These are phyloP conservation scores for Peterozyma toletana DNA, from an alignment of 805 yeast genomes.

Conservation along the genomic window DNA sequence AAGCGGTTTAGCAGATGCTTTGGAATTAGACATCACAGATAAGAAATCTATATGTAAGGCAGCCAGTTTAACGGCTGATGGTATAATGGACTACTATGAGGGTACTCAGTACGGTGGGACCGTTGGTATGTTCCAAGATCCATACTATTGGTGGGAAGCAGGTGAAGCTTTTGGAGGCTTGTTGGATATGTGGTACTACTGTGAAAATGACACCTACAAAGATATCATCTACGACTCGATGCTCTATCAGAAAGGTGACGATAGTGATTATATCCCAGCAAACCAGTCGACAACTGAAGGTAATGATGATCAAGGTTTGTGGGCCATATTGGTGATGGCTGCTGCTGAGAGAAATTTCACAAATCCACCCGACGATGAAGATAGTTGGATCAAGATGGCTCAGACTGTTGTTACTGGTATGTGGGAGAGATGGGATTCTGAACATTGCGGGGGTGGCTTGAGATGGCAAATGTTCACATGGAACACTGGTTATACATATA, in stretches of 20 bases:
- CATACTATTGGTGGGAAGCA: constrained; percentile 49
- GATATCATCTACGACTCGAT: constrained; percentile 27
- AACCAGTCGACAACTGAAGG: constrained; percentile 65
- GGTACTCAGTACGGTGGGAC: constrained; percentile 35
- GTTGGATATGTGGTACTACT: constrained; percentile 30
- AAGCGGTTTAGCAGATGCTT: neutral
- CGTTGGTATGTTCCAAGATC: constrained; percentile 36
- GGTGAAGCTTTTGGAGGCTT: constrained; percentile 45
- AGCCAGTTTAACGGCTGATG: constrained; percentile 25
- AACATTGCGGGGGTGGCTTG: constrained; percentile 53
- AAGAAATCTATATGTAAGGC: constrained; percentile 34
- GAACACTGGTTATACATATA: constrained; percentile 56
- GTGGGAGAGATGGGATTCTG: constrained; percentile 51
- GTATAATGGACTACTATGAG: constrained; percentile 37
- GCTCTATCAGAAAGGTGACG: constrained; percentile 33
- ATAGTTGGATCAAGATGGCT: constrained; percentile 46
- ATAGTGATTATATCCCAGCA: constrained; percentile 50
- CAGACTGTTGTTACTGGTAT: constrained; percentile 54
- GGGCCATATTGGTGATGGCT: constrained; percentile 58
- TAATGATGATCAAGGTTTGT: constrained; percentile 66
- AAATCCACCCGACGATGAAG: constrained; percentile 31
- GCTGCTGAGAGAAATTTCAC: constrained; percentile 56
- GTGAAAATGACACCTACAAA: constrained; percentile 27
- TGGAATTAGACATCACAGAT: constrained; percentile 26
- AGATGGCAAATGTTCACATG: constrained; percentile 65